phyloP scores from a whole-genome alignment of 2,329 filamentous ascomycete species.

The Akanthomyces dipterigenus region DNA sequence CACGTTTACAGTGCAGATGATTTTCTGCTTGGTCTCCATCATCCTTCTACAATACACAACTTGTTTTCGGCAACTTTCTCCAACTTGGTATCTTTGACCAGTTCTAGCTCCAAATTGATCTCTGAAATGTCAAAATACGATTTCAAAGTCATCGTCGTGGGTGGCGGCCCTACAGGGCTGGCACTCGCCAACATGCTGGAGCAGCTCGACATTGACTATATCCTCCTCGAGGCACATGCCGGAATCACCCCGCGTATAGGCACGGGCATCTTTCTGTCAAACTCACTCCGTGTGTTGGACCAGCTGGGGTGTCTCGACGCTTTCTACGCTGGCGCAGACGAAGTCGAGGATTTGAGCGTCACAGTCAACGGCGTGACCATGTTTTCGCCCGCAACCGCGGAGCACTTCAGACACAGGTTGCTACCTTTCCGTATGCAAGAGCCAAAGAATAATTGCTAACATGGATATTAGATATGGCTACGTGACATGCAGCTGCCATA shows the following conservation, averaged over 20 bases:
- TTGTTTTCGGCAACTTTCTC: too few relatives aligned
- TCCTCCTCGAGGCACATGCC: conserved; percentile 38
- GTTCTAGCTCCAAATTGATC: background rate
- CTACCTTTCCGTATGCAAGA: background rate
- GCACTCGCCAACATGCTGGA: conserved; percentile 33
- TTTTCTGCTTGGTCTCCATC: background rate
- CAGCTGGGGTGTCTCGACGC: conserved; percentile 33
- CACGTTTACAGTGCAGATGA: background rate
- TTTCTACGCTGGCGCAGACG: background rate
- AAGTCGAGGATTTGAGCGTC: background rate
- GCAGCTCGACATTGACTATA: conserved; percentile 37
- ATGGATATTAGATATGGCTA: background rate
- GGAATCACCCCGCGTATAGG: conserved; percentile 39
- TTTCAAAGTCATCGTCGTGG: conserved; percentile 31
- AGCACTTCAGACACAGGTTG: background rate
- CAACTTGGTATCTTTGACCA: too few relatives aligned
- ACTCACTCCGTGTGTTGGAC: conserved; percentile 39
- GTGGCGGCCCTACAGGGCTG: conserved; percentile 40
- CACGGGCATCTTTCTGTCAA: conserved; percentile 40
- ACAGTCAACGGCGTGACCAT: background rate
- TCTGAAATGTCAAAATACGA: background rate
- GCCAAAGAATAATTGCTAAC: background rate
- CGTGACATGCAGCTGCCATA: conserved; percentile 15
- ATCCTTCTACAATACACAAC: background rate
- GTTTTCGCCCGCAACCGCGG: background rate